Evolutionary conservation across 108 stramenopile species (phyloP), one percentile per base, ranked within the genome.

Genomic region (Bacterosira constricta): DNA sequence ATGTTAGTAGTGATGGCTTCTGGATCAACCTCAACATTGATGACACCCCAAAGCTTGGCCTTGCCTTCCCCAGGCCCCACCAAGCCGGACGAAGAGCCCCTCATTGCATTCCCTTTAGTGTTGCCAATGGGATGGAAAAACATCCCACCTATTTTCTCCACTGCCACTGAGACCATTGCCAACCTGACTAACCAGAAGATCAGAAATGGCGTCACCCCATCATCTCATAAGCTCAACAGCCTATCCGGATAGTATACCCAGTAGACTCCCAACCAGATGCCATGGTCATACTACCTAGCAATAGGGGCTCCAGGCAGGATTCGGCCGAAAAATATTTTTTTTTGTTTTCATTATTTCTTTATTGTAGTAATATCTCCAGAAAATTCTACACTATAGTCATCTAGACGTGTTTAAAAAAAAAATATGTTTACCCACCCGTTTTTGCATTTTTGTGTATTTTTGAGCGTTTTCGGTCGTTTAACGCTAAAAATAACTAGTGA

Each of bases 81-180:
- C 2, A 25, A 25, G 2, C 56, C 56, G 11, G 56, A 30, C 10
- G 37, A 10, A 18, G 56, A 32, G 20, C 56, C 56, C 32, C 56
- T 58, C 20, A 23, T 63, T 15, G 62, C 65, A 11, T 66, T 66
- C 65, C 65, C 51, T 15, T 50, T 32, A n/a, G 25, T 32, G 20
- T 37, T 27, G 17, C 26, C 41, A 13, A 45, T 29, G 50, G 50
- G 50, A 26, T 51, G 65, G 51, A 44, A 12, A 7, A 44, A 63
- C 41, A 45, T 17, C 62, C 62, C 62, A 26, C 62, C 62, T 9
- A 44, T 44, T n/a, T 63, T 63, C 42, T 44, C 62, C 25, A 27
- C 62, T 17, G 38, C 41, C 20, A 63, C 44, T 11, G 56, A 36
- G 21, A 58, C 56, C 34, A 38, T 58, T 21, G 56, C 34, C 5